Base-by-base conservation (phyloP, 139 green algal species). In the Volvox reticuliferus region DNA sequence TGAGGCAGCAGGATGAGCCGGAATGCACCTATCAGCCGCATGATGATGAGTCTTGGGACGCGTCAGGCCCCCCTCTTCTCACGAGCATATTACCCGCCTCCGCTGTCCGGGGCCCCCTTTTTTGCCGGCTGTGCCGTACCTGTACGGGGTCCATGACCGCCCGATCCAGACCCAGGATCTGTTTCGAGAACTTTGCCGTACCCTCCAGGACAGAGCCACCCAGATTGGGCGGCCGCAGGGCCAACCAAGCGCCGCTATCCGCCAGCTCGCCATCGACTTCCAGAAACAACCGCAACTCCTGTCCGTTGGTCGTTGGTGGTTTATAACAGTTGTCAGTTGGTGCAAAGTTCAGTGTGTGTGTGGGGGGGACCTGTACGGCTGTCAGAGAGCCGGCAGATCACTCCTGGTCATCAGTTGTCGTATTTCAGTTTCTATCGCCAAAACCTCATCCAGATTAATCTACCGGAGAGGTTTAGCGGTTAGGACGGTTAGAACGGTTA, bases 231-330 rank as follows among this genome's bases (percentile, higher is more conserved):
- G 97, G 96, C 82, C 93, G 91, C 92, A 98, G 91, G 75, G 93
- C 85, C 65, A 91, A 68, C 97, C 97, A 99, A 19, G 92, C 88
- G 21, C 90, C 82, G 84, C 37, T 91, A 32, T 82, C 32, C 6
- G 86, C 83, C 79, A 99, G 94, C 28, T 95, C 92, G 33, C 95
- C 97, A 37, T 98, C 95, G 12, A 92, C 19, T 86, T 96, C 88
- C 77, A 99, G 94, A 85, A 99, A 99, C 37, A 98, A 75, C 19
- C 88, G 82, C 88, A 99, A 93, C 91, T 98, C 97, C 97, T 98
- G 89, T 55, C 44, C 5, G 44, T 55, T 55, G 44, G 44, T 5
- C 5, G 44, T 55, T 55, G 44, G 9, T 55, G 44, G 44, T 55
- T 55, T 14, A 55, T 55, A 14, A 55, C 44, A 55, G 44, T 55